A percentile compares a stretch with the other conserved stretches of the same genome.
Evolutionary conservation across 2,329 filamentous ascomycete species (phyloP).

Genomic region (Fusarium sp.): DNA sequence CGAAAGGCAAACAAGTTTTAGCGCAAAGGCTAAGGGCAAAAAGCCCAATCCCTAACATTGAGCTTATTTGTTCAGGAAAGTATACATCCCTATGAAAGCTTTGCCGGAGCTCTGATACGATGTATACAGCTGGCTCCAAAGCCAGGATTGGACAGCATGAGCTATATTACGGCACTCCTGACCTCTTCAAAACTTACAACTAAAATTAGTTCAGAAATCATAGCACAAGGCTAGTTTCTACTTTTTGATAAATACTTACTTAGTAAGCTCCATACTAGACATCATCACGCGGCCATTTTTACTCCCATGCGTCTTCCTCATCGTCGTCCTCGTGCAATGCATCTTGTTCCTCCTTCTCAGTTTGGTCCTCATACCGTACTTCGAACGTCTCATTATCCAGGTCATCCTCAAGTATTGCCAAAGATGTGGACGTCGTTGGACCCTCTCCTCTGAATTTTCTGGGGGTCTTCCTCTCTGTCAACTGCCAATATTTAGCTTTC

Average conservation of each 20-base stretch:
- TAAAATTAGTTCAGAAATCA: rapidly evolving
- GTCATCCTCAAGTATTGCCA: neutral
- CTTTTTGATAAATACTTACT: too few relatives aligned
- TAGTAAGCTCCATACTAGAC: rapidly evolving
- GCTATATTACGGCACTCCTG: neutral
- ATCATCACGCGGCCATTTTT: rapidly evolving
- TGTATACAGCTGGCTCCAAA: too few relatives aligned
- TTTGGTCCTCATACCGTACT: neutral
- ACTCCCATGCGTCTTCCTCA: neutral
- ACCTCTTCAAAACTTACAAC: too few relatives aligned
- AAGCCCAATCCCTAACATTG: neutral
- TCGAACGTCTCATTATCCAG: neutral
- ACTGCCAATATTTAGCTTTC: neutral
- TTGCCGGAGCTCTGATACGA: too few relatives aligned
- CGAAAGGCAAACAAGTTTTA: neutral
- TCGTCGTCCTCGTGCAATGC: neutral
- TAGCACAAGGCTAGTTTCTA: rapidly evolving
- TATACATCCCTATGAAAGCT: neutral
- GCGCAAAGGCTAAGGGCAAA: neutral
- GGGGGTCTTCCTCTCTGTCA: neutral
- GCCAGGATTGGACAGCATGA: neutral
- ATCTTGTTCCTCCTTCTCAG: neutral
- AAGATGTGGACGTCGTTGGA: neutral
- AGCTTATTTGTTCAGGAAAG: neutral
- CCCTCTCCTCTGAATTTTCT: neutral